phyloP scores from a whole-genome alignment of 2,329 filamentous ascomycete species.

The Monilinia laxa region DNA sequence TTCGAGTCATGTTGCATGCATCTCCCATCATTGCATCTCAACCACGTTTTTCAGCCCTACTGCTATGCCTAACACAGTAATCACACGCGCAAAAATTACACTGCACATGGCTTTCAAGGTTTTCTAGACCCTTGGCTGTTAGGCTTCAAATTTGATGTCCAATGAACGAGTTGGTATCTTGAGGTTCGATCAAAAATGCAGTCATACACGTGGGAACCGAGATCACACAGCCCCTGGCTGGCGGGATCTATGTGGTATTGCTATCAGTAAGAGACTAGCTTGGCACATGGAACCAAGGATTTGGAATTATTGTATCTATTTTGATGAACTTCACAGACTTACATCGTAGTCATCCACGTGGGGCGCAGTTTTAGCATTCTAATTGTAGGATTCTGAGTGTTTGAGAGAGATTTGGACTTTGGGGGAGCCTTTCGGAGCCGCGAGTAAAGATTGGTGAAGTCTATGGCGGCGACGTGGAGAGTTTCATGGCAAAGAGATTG shows the following conservation, averaged over 20 bases:
- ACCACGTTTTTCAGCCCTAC: constrained; percentile 16
- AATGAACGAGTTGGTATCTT: constrained; percentile 1
- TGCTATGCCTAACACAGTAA: background rate
- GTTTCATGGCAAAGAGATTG: background rate
- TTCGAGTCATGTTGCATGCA: constrained; percentile 1
- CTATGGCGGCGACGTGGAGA: background rate
- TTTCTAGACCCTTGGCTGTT: background rate
- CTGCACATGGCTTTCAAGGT: constrained; percentile 15
- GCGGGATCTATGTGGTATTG: background rate
- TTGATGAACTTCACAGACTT: background rate
- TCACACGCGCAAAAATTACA: background rate
- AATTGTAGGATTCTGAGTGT: constrained; percentile 7
- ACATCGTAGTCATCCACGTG: constrained; percentile 10
- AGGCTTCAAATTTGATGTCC: background rate
- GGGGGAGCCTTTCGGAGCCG: background rate
- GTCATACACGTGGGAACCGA: constrained; percentile 17
- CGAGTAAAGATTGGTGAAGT: background rate
- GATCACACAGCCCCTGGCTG: constrained; percentile 2
- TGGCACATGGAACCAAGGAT: constrained; percentile 1
- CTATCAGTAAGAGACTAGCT: background rate
- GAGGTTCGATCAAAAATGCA: constrained; percentile 11
- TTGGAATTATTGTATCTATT: constrained; percentile 12
- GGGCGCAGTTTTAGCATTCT: background rate
- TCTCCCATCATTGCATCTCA: constrained; percentile 6
- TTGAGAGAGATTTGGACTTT: background rate